Conservation (phyloP, 2,329 filamentous ascomycete species). For the Neodidymelliopsis sp. region DNA sequence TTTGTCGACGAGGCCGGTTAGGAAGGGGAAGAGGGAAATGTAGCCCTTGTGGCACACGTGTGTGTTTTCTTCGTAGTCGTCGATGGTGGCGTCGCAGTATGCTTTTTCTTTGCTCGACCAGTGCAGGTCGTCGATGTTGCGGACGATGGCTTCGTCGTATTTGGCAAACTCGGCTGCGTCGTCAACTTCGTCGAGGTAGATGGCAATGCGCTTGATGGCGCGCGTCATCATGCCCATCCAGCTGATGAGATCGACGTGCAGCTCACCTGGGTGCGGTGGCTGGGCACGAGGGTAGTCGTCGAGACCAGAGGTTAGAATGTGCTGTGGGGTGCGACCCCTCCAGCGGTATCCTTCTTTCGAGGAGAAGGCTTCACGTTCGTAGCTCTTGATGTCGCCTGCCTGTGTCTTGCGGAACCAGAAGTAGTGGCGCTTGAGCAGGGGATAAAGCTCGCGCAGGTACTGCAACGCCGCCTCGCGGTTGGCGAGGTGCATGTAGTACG, state of each 20-base stretch:
- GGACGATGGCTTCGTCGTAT: conserved; percentile 77
- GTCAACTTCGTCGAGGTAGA: conserved; percentile 75
- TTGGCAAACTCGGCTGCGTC: conserved; percentile 76
- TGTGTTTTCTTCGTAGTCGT: conserved; percentile 89
- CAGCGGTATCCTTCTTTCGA: conserved; percentile 94
- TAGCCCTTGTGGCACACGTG: conserved; percentile 98
- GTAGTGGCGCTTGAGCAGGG: conserved; percentile 86
- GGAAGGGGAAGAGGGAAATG: conserved; percentile 89
- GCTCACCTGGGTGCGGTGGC: conserved; percentile 92
- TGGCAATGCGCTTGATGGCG: conserved; percentile 81
- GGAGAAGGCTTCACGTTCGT: conserved; percentile 88
- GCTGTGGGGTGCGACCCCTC: conserved; percentile 85
- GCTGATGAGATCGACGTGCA: conserved; percentile 91
- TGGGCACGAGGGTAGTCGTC: conserved; percentile 96
- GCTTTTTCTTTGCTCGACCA: conserved; percentile 83
- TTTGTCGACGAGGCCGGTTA: conserved; percentile 78
- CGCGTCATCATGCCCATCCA: conserved; percentile 98
- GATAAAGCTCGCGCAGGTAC: conserved; percentile 81
- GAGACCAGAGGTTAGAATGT: conserved; percentile 90
- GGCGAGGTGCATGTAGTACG: conserved; percentile 70
- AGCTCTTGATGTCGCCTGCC: conserved; percentile 85
- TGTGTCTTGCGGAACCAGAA: conserved; percentile 96
- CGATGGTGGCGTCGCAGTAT: conserved; percentile 94
- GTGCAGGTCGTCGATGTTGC: conserved; percentile 91
- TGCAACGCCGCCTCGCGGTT: conserved; percentile 71